phyloP scores from a whole-genome alignment of 129 eudicot genomes.

The Pseudognaphalium luteoalbum region DNA sequence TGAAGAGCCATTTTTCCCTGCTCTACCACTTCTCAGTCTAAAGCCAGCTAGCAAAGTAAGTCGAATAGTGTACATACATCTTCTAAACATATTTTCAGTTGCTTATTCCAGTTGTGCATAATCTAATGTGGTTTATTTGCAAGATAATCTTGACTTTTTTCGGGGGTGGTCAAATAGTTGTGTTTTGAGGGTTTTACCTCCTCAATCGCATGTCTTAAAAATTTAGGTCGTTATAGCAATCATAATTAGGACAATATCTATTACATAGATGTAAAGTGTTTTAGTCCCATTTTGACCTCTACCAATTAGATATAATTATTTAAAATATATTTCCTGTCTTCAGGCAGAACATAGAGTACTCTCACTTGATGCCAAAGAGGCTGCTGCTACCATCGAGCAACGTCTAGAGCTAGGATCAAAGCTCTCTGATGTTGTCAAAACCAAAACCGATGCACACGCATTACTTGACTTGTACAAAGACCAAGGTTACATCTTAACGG shows the following conservation, averaged over 20 bases:
- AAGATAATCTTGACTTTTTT: neutral
- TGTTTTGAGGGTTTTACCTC: no score
- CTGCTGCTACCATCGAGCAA: conserved; percentile 73
- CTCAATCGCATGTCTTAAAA: neutral
- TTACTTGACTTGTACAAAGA: conserved; percentile 61
- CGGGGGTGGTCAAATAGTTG: no score
- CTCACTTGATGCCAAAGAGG: conserved; percentile 77
- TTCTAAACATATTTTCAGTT: neutral
- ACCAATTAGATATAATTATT: neutral
- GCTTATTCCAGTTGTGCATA: neutral
- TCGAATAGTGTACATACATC: neutral
- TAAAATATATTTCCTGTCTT: neutral
- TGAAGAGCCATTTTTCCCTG: conserved; percentile 95
- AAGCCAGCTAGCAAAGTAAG: conserved; percentile 66
- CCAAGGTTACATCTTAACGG: conserved; percentile 81
- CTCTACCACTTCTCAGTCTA: conserved; percentile 60
- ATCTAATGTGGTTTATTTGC: neutral
- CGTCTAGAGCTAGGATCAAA: conserved; percentile 80
- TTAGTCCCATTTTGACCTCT: neutral
- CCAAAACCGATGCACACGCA: conserved; percentile 64
- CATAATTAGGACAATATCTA: neutral
- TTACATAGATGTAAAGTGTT: neutral
- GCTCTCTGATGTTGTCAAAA: conserved; percentile 62
- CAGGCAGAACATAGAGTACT: conserved; percentile 56
- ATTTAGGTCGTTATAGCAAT: neutral